Conservation (phyloP, 1,139 yeast species). For the Taphrina pruni region DNA sequence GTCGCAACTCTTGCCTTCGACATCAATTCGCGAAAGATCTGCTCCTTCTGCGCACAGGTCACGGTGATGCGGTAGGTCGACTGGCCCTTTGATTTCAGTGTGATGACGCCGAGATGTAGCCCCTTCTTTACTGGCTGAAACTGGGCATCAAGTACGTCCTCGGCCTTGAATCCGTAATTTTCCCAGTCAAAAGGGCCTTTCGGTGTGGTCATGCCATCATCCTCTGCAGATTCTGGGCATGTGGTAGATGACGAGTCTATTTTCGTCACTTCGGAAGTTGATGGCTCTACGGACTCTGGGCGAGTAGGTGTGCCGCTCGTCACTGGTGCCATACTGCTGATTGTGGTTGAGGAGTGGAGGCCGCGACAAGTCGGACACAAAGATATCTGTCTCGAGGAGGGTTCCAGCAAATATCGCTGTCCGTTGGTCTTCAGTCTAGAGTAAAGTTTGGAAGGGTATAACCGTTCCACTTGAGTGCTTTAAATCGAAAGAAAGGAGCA, state of each 20-base stretch:
- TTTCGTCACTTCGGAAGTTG: neutral
- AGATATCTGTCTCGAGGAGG: too few species aligned
- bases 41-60: slow-evolving; percentile 9
- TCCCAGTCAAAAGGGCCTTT: slow-evolving; percentile 11
- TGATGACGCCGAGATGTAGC: neutral
- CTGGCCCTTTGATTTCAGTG: neutral
- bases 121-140: slow-evolving; percentile 6
- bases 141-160: slow-evolving; percentile 4
- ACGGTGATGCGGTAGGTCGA: slow-evolving; percentile 10
- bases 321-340: neutral
- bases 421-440: too few species aligned
- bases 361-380: neutral
- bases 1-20: neutral
- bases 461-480: neutral
- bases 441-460: too few species aligned
- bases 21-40: slow-evolving; percentile 13
- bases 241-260: neutral
- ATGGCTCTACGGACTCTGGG: neutral
- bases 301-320: neutral
- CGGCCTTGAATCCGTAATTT: slow-evolving; percentile 4
- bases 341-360: neutral
- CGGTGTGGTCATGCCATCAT: neutral
- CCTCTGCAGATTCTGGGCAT: neutral
- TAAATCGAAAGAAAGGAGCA: neutral
- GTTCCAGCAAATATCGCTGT: too few species aligned